Base-by-base conservation (phyloP, 257 asterid species). In the Linderniella brevidens region DNA sequence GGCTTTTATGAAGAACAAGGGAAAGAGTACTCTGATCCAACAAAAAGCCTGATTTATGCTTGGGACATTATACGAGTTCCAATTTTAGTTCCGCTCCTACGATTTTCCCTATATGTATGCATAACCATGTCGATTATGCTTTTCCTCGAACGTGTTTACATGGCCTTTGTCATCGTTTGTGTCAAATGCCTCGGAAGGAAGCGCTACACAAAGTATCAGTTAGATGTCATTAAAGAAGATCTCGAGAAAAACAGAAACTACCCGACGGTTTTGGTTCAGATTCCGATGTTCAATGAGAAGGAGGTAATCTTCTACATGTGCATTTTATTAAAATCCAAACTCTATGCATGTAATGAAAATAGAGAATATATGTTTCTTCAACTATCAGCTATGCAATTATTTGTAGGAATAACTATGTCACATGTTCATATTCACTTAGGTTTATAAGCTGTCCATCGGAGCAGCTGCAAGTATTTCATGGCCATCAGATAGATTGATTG, bases 401-500 rank as follows among this genome's bases (percentile, higher is more conserved):
- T 6, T 25, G 32, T 25, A 25, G 32, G 32, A 25, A 6, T 25
- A 25, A 2, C 6, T 25, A 25, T 6, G 32, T 25, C 32, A 25
- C 6, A 6, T 25, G 9, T 44, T 9, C 18, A 8, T 44, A 1
- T 46, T 69, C 32, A 36, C 57, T 18, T 66, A 86, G 96, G 96
- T 86, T 58, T 86, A 86, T 71, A 81, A 78, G 68, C 83, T 86
- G 52, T 86, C 96, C 0, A 86, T 86, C 64, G 94, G 94, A 68
- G 82, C 94, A 46, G 88, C 54, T 44, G 74, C 79, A 41, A 74
- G 76, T 42, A 76, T 86, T 51, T 66, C 83, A 44, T 86, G 92
- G 96, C 92, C 96, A 64, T 66, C 88, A 36, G 92, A 86, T 60
- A 54, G 70, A 54, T 62, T 86, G 51, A 53, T 86, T 17, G 73